Evolutionary conservation across 2,329 filamentous ascomycete species (phyloP), one percentile per base, ranked within the genome.

Genomic region (Exophiala lecanii-corni): DNA sequence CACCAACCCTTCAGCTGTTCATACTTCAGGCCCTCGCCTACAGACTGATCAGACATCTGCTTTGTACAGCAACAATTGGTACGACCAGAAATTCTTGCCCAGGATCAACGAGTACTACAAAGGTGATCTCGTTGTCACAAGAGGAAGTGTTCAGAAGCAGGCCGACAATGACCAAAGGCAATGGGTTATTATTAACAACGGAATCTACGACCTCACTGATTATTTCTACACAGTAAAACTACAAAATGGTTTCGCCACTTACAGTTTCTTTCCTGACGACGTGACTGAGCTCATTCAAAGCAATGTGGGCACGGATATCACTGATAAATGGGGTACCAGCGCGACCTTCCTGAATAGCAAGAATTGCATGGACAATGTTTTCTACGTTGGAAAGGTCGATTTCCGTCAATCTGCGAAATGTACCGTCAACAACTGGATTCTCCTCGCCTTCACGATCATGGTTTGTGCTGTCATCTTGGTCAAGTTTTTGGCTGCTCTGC

Each of bases 401-500:
- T 97, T 97, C 74, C 80, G 92, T 36, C 69, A 86, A 15, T 73
- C 76, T 1, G 63, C 88, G 2, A 78, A 74, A 54, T 98, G 92
- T 62, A 81, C 86, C 57, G 82, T 88, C 58, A 94, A 95, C 72
- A 91, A 91, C 68, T 97, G 88, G 66, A 82, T 97, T 50, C 72
- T 98, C 45, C 71, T 97, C 39, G 82, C 81, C 2, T 94, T 96
- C 60, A 86, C 89, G n/a, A 74, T 94, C 58, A 72, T 97, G 9
- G 72, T 98, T 41, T 88, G 84, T 60, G 49, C 75, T 1, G 86
- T 96, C 49, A 89, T 97, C 52, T 60, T 81, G 38, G 69, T 86
- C 67, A 98, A 97, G 67, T 98, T 98, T 69, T 64, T 98, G 59
- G 82, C 92, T 39, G 92, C 92, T 9, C 75, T 98, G 31, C 92